These are phyloP conservation scores for Amoeboaphelidium occidentale DNA, from an alignment of 371 early-diverging fungal genomes.

Conservation along the genomic window DNA sequence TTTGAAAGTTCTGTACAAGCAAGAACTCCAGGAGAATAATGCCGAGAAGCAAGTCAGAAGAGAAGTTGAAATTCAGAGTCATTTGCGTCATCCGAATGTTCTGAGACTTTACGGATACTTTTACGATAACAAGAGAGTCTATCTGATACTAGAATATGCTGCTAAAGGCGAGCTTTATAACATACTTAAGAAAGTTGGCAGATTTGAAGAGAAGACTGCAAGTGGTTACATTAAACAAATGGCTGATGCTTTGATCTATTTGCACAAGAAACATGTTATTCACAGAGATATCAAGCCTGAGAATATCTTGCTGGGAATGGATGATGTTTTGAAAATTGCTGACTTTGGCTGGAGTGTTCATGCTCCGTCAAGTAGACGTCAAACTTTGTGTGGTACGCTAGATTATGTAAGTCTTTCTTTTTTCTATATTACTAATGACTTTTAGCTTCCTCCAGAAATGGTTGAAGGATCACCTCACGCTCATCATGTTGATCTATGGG, in stretches of 20 bases:
- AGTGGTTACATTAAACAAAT: slow-evolving; percentile 80
- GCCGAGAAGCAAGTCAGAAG: slow-evolving; percentile 69
- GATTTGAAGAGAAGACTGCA: slow-evolving; percentile 48
- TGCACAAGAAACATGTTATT: slow-evolving; percentile 84
- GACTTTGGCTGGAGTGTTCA: slow-evolving; percentile 99
- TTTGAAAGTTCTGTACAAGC: slow-evolving; percentile 74
- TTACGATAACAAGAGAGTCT: slow-evolving; percentile 73
- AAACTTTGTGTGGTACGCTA: slow-evolving; percentile 87
- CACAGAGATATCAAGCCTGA: slow-evolving; percentile 92
- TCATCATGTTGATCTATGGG: slow-evolving; percentile 88
- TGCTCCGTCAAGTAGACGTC: slow-evolving; percentile 48
- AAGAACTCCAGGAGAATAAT: slow-evolving; percentile 39
- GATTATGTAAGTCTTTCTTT: slow-evolving; percentile 71
- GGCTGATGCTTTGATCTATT: slow-evolving; percentile 56
- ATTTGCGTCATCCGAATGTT: slow-evolving; percentile 78
- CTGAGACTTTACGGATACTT: slow-evolving; percentile 91
- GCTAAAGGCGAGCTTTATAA: slow-evolving; percentile 81
- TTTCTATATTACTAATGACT: background rate
- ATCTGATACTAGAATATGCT: slow-evolving; percentile 89
- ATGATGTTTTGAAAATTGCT: slow-evolving; percentile 74
- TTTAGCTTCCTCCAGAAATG: slow-evolving; percentile 42
- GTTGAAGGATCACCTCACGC: slow-evolving; percentile 65
- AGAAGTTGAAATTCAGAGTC: slow-evolving; percentile 93
- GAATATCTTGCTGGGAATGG: slow-evolving; percentile 66
- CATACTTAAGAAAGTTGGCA: slow-evolving; percentile 28